Base-by-base conservation (phyloP, 495 filamentous ascomycete species). In the Penicillium salamii region DNA sequence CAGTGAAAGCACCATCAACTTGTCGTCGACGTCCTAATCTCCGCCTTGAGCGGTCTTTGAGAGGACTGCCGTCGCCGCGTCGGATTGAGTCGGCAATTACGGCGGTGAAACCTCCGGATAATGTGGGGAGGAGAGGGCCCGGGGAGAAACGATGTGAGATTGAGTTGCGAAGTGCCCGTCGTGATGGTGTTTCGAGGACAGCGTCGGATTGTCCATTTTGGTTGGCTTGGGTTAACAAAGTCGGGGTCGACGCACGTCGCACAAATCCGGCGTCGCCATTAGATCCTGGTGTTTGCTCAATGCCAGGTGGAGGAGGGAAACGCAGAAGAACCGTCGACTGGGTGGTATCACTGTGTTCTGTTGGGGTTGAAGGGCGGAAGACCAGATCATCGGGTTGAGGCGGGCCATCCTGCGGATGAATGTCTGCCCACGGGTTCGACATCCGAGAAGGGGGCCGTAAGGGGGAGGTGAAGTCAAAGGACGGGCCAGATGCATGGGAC, bases 51-150 rank as follows among this genome's bases (percentile, higher is more conserved):
- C 70, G 65, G 13, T 70, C 63, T 40, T 70, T 74, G 24, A 58
- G 56, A n/a, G 70, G 65, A 29, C 60, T 71, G 18, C 59, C 63
- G 45, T 77, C 69, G 19, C 78, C 79, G 8, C 80, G 75, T 21
- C 80, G 75, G 5, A 85, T 58, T 15, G 79, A 77, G 53, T 88
- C 85, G 5, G 82, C 83, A 5, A 85, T 79, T 2, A 85, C 75
- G 2, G 76, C 81, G 59, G 71, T 80, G 45, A 85, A 73, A 15
- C 78, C 70, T 12, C 74, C 74, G 0, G 80, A 83, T 0, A 84
- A 64, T 5, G 80, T 75, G 26, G 61, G 61, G 7, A 65, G 39
- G 37, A 65, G 48, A n/a, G 61, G 50, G 0, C 61, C 61, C 7
- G 61, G 81, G 0, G 70, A 75, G 46, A 79, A 70, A 18, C 69